phyloP scores from a whole-genome alignment of 495 filamentous ascomycete genomes.

The Chaetomium cochliodes region DNA sequence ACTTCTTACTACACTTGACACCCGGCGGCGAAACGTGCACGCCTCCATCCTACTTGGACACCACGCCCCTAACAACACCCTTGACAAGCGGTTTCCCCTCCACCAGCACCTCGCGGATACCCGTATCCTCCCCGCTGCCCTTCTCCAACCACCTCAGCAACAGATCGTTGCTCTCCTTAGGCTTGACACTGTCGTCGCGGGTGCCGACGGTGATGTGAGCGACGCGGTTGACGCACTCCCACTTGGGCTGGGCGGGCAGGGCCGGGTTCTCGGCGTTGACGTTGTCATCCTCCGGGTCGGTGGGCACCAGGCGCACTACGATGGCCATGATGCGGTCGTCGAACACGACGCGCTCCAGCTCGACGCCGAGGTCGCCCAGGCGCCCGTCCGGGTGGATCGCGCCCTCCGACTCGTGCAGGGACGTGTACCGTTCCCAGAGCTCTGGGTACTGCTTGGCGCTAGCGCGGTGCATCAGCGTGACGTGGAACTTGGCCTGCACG shows the following conservation, averaged over 20 bases:
- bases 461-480: constrained; percentile 86
- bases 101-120: constrained; percentile 50
- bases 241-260: constrained; percentile 35
- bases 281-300: constrained; percentile 20
- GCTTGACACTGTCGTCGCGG: constrained; percentile 67
- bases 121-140: constrained; percentile 46
- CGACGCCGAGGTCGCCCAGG: constrained; percentile 50
- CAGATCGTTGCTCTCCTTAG: constrained; percentile 88
- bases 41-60: constrained; percentile 43
- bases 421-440: constrained; percentile 67
- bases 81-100: constrained; percentile 44
- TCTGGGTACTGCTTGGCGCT: constrained; percentile 55
- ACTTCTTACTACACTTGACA: too few relatives aligned
- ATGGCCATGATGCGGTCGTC: constrained; percentile 84
- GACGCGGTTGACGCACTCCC: constrained; percentile 72
- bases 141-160: constrained; percentile 63
- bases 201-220: constrained; percentile 91
- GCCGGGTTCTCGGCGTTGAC: constrained; percentile 35
- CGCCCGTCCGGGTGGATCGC: constrained; percentile 36
- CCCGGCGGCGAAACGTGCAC: not conserved
- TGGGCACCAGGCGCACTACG: constrained; percentile 62
- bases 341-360: constrained; percentile 67
- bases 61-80: constrained; percentile 44
- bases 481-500: constrained; percentile 83
- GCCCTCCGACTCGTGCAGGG: constrained; percentile 46